Evolutionary conservation across 2,329 filamentous ascomycete species (phyloP).

Genomic region (Pseudocercospora macadamiae): DNA sequence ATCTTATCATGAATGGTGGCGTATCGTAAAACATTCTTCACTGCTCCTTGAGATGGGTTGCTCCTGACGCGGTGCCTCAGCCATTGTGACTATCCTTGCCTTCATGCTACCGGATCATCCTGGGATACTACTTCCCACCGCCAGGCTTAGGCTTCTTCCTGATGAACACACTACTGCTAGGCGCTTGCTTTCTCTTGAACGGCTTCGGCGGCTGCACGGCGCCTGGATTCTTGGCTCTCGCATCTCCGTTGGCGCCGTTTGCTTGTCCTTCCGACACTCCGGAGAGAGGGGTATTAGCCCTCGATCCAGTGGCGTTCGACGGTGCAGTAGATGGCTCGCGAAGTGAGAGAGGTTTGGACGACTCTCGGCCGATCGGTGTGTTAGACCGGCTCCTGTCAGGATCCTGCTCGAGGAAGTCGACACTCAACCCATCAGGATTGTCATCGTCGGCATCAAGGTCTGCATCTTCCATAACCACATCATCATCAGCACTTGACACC

Average conservation of each 20-base stretch:
- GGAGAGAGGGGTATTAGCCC: conserved; percentile 2
- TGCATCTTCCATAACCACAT: conserved; percentile 39
- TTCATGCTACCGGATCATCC: background rate
- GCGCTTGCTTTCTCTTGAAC: conserved; percentile 15
- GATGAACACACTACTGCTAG: conserved; percentile 18
- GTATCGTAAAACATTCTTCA: too few relatives aligned
- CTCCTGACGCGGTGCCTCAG: too few relatives aligned
- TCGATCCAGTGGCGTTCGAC: background rate
- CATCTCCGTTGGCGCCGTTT: conserved; percentile 6
- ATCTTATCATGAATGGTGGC: too few relatives aligned
- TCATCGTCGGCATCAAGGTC: conserved; percentile 5
- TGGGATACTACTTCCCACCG: background rate
- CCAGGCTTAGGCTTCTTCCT: conserved; percentile 17
- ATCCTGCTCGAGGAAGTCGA: background rate
- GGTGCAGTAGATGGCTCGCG: conserved; percentile 1
- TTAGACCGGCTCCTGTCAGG: background rate
- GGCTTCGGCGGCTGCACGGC: conserved; percentile 10
- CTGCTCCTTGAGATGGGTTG: too few relatives aligned
- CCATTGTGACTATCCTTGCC: too few relatives aligned
- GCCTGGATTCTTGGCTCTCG: background rate
- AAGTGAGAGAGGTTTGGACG: background rate
- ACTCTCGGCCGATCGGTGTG: background rate
- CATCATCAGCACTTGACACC: conserved; percentile 18
- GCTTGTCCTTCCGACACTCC: background rate
- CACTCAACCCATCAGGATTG: background rate